Evolutionary conservation across 768 basidiomycete genomes (phyloP).

Genomic region (Lanmaoa pseudosensibilis): DNA sequence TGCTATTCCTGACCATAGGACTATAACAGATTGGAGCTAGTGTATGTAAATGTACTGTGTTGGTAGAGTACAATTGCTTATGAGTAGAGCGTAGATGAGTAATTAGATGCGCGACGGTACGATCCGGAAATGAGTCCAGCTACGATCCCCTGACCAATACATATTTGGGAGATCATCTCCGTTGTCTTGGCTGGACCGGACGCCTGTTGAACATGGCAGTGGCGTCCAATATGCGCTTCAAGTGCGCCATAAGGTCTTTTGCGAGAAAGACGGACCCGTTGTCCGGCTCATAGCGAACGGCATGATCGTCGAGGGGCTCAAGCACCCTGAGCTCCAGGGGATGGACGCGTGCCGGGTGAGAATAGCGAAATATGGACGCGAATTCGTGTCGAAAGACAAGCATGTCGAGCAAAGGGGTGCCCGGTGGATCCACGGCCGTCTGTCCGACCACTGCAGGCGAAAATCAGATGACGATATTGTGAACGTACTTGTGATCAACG

Average conservation of each 20-base stretch:
- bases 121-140: background rate
- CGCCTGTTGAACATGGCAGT: constrained; percentile 16
- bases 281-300: constrained; percentile 57
- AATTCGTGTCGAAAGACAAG: constrained; percentile 51
- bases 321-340: constrained; percentile 46
- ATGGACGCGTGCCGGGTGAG: constrained; percentile 44
- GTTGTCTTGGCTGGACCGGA: constrained; percentile 4
- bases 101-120: constrained; percentile 2
- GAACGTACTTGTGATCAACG: too few species aligned
- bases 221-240: constrained; percentile 32
- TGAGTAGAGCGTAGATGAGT: constrained; percentile 1
- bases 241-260: constrained; percentile 37
- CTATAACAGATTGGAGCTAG: background rate
- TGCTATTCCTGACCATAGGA: background rate
- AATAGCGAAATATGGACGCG: constrained; percentile 61
- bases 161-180: constrained; percentile 4
- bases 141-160: background rate
- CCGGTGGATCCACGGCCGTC: constrained; percentile 15
- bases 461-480: too few species aligned
- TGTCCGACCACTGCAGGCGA: constrained; percentile 12
- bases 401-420: constrained; percentile 19
- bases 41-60: constrained; percentile 2
- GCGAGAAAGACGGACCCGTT: constrained; percentile 60
- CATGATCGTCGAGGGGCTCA: constrained; percentile 48
- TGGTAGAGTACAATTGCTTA: constrained; percentile 22